A percentile compares a stretch with the other conserved stretches of the same genome.
Evolutionary conservation across 2,329 filamentous ascomycete species (phyloP).

Genomic region (Cytospora leucostoma): DNA sequence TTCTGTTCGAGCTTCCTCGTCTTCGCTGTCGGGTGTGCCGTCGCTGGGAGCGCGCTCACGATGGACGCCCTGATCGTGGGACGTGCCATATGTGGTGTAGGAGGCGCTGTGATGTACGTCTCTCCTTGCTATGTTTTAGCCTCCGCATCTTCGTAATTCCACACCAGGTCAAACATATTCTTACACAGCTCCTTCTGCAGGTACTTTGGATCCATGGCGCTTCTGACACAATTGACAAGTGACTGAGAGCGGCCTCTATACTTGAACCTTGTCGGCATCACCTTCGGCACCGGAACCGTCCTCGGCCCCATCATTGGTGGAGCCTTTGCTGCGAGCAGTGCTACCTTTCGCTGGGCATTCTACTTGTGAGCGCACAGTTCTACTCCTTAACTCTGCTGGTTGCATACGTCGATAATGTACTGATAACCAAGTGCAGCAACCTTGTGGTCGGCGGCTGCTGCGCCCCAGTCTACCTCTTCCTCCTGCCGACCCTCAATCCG

Average conservation of each 20-base stretch:
- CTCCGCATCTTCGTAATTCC: too few species aligned
- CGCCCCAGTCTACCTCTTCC: constrained; percentile 4
- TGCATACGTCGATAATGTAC: too few species aligned
- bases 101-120: constrained; percentile 48
- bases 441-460: constrained; percentile 11
- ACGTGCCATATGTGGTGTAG: constrained; percentile 45
- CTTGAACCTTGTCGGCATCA: not conserved
- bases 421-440: too few species aligned
- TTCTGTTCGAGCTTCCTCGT: not conserved
- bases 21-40: constrained; percentile 28
- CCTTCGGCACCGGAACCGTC: constrained; percentile 16
- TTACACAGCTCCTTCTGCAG: too few species aligned
- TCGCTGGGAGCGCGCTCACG: constrained; percentile 46
- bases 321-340: not conserved
- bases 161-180: too few species aligned
- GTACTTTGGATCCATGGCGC: constrained; percentile 32
- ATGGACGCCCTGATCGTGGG: constrained; percentile 52
- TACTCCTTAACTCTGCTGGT: too few species aligned
- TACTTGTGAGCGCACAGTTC: too few species aligned
- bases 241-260: not conserved
- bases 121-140: too few species aligned
- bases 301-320: constrained; percentile 19
- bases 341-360: constrained; percentile 24
- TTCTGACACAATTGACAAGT: not conserved
- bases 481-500: not conserved